Percentiles rank a stretch among this genome's conserved stretches.
phyloP scores from a whole-genome alignment of 768 basidiomycete genomes.

The Xerocomus spinulosus region DNA sequence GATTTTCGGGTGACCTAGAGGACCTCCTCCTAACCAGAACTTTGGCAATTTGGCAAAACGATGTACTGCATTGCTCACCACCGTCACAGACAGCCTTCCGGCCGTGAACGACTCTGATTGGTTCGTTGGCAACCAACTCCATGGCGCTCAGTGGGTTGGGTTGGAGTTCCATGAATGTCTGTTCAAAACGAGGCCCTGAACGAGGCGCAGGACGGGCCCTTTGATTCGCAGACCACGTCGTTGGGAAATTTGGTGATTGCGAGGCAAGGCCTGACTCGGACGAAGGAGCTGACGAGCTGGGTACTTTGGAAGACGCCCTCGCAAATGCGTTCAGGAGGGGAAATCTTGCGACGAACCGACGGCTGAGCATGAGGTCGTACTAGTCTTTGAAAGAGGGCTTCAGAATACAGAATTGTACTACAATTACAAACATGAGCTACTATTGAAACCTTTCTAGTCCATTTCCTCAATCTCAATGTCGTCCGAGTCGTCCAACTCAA shows the following conservation, averaged over 20 bases:
- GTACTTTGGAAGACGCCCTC: conserved; percentile 25
- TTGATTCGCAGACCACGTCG: conserved; percentile 86
- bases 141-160: conserved; percentile 89
- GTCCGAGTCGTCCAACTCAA: conserved; percentile 64
- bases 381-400: no score
- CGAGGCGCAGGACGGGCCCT: conserved; percentile 55
- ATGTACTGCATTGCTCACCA: conserved; percentile 52
- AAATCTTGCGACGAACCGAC: conserved; percentile 21
- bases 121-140: conserved; percentile 83
- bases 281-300: conserved; percentile 7
- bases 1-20: conserved; percentile 95
- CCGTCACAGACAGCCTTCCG: conserved; percentile 93
- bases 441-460: conserved; percentile 5
- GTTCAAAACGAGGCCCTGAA: conserved; percentile 85
- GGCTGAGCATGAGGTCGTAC: conserved; percentile 23
- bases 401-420: no score
- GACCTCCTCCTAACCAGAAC: conserved; percentile 68
- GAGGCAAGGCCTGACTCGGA: conserved; percentile 35
- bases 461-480: conserved; percentile 26
- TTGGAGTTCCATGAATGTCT: conserved; percentile 82
- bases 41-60: conserved; percentile 11
- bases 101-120: conserved; percentile 73
- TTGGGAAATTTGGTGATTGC: conserved; percentile 80
- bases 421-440: not conserved
- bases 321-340: conserved; percentile 10